phyloP scores from a whole-genome alignment of 2,329 filamentous ascomycete species.

The Anisogramma anomala region DNA sequence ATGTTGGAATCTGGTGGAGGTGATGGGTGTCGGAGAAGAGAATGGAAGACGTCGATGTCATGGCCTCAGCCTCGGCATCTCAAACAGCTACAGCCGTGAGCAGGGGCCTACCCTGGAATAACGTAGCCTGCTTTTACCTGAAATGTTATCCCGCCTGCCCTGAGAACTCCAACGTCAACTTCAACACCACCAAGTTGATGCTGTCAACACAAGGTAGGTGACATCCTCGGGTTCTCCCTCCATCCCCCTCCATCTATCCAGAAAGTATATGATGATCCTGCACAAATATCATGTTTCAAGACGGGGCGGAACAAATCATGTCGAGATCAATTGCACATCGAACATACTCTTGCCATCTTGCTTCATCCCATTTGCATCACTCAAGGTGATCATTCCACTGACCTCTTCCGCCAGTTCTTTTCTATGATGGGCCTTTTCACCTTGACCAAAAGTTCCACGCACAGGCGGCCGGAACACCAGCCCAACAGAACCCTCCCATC shows the following conservation, averaged over 20 bases:
- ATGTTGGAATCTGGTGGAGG: slow-evolving; percentile 12
- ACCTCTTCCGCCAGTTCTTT: not conserved
- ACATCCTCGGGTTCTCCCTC: not conserved
- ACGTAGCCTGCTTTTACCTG: too few relatives aligned
- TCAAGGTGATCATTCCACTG: not conserved
- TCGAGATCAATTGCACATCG: slow-evolving; percentile 14
- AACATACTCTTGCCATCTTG: not conserved
- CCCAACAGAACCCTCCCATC: too few relatives aligned
- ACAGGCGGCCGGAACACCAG: too few relatives aligned
- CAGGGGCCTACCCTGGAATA: not conserved
- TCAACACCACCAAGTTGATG: too few relatives aligned
- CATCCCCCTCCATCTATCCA: too few relatives aligned
- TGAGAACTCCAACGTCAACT: too few relatives aligned
- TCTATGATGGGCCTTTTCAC: not conserved
- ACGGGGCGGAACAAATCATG: slow-evolving; percentile 19
- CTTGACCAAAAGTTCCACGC: too few relatives aligned
- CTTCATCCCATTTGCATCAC: not conserved
- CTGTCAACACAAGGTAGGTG: slow-evolving; percentile 1
- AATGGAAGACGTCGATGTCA: not conserved
- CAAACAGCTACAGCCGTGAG: not conserved
- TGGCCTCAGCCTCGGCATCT: not conserved
- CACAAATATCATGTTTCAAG: slow-evolving; percentile 27
- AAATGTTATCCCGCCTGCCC: too few relatives aligned
- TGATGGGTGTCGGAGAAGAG: not conserved
- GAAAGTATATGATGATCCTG: slow-evolving; percentile 16